phyloP scores from a whole-genome alignment of 176 grass and related monocot genomes.

The Olyra latifolia region DNA sequence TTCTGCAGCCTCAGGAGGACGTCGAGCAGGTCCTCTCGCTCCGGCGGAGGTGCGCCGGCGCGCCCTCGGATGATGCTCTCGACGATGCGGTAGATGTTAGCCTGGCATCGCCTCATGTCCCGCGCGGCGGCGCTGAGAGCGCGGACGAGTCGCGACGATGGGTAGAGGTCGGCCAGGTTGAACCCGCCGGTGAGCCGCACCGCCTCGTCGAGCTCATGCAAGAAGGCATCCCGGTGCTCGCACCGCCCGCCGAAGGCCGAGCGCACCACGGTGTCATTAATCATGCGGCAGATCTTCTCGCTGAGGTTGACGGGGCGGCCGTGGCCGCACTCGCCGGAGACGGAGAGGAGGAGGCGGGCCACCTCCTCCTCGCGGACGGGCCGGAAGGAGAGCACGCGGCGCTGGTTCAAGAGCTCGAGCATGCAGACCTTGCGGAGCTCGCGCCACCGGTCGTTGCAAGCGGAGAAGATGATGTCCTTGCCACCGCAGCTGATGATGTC shows the following conservation, averaged over 20 bases:
- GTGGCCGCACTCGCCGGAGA: background rate
- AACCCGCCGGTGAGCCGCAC: conserved; percentile 10
- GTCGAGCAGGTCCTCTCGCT: conserved; percentile 20
- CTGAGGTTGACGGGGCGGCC: background rate
- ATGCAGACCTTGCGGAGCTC: conserved; percentile 39
- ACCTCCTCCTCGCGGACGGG: conserved; percentile 20
- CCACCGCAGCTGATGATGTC: conserved; percentile 13
- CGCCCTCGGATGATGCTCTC: conserved; percentile 29
- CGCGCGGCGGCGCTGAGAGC: background rate
- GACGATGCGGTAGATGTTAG: conserved; percentile 17
- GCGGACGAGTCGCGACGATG: conserved; percentile 8
- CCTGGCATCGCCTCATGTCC: background rate
- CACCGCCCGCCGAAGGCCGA: conserved; percentile 25
- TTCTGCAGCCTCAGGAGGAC: conserved; percentile 30
- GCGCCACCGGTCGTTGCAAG: conserved; percentile 32
- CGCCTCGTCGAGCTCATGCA: background rate
- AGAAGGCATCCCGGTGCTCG: conserved; percentile 8
- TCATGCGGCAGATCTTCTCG: background rate
- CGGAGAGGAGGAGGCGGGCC: conserved; percentile 5
- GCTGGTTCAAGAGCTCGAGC: conserved; percentile 38
- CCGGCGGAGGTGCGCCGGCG: background rate
- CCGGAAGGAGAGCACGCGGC: conserved; percentile 35
- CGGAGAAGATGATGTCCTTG: conserved; percentile 27
- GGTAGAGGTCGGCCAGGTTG: conserved; percentile 36
- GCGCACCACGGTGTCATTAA: conserved; percentile 13